phyloP scores from a whole-genome alignment of 306 rosid species.

The Pyrus communis region DNA sequence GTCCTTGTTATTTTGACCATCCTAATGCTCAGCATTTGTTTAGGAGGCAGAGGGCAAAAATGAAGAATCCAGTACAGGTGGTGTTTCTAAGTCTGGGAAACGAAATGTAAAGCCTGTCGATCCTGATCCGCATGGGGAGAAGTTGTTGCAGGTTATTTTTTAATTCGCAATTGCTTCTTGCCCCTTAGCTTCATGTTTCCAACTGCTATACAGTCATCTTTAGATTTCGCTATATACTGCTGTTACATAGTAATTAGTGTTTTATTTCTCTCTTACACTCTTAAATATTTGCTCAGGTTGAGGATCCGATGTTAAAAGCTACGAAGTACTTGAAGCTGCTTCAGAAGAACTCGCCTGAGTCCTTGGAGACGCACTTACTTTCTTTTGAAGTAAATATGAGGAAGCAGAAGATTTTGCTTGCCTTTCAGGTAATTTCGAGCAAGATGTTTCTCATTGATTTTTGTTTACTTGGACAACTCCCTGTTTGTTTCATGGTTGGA shows the following conservation, averaged over 20 bases:
- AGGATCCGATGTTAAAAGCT: slow-evolving; percentile 82
- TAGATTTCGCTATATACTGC: background rate
- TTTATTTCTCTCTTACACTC: background rate
- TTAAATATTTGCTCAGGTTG: slow-evolving; percentile 40
- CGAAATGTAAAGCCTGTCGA: slow-evolving; percentile 82
- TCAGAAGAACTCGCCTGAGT: slow-evolving; percentile 80
- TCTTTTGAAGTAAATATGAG: slow-evolving; percentile 88
- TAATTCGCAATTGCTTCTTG: slow-evolving; percentile 3
- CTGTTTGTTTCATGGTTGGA: background rate
- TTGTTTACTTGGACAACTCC: background rate
- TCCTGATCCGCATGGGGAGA: slow-evolving; percentile 88
- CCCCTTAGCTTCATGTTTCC: background rate
- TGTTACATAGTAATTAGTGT: slow-evolving; percentile 5
- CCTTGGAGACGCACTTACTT: slow-evolving; percentile 78
- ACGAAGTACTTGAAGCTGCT: slow-evolving; percentile 90
- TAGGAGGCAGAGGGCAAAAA: slow-evolving; percentile 93
- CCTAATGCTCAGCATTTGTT: slow-evolving; percentile 20
- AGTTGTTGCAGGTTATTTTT: slow-evolving; percentile 72
- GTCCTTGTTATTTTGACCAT: slow-evolving; percentile 5
- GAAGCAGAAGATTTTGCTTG: slow-evolving; percentile 76
- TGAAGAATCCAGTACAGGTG: slow-evolving; percentile 59
- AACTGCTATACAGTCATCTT: background rate
- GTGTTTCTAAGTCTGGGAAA: slow-evolving; percentile 75
- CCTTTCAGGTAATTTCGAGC: slow-evolving; percentile 60
- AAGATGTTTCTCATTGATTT: background rate